Evolutionary conservation across 768 basidiomycete genomes (phyloP).

Genomic region (Boletus huronensis): DNA sequence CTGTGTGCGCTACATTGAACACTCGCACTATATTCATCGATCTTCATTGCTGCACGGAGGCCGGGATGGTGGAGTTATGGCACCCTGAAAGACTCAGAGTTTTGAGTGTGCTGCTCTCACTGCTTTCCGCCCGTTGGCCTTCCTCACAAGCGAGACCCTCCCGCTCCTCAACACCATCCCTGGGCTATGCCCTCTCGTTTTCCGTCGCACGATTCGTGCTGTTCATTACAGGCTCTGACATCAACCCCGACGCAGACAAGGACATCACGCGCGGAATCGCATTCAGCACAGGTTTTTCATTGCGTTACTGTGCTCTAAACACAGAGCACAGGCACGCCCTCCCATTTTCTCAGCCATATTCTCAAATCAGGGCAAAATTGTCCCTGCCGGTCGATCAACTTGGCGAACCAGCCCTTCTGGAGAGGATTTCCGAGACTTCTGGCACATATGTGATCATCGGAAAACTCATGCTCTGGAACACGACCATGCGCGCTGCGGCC

Average conservation of each 20-base stretch:
- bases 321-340: constrained; percentile 17
- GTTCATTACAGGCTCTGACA: constrained; percentile 74
- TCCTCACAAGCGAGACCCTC: constrained; percentile 9
- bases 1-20: constrained; percentile 39
- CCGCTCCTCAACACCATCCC: constrained; percentile 40
- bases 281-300: constrained; percentile 48
- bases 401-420: constrained; percentile 42
- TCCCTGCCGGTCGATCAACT: constrained; percentile 51
- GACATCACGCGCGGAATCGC: constrained; percentile 70
- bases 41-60: constrained; percentile 50
- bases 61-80: constrained; percentile 66
- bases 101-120: constrained; percentile 48
- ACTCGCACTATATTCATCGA: constrained; percentile 42
- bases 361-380: constrained; percentile 50
- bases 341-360: constrained; percentile 28
- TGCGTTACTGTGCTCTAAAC: constrained; percentile 53
- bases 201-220: constrained; percentile 61
- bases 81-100: constrained; percentile 53
- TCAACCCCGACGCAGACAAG: constrained; percentile 66
- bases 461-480: constrained; percentile 43
- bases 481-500: constrained; percentile 56
- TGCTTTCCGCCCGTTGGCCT: constrained; percentile 27
- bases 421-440: constrained; percentile 33
- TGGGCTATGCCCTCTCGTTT: constrained; percentile 53
- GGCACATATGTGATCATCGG: constrained; percentile 42